A percentile compares a stretch with the other conserved stretches of the same genome.
Evolutionary conservation across 768 basidiomycete genomes (phyloP).

Genomic region (Tulasnella calospora): DNA sequence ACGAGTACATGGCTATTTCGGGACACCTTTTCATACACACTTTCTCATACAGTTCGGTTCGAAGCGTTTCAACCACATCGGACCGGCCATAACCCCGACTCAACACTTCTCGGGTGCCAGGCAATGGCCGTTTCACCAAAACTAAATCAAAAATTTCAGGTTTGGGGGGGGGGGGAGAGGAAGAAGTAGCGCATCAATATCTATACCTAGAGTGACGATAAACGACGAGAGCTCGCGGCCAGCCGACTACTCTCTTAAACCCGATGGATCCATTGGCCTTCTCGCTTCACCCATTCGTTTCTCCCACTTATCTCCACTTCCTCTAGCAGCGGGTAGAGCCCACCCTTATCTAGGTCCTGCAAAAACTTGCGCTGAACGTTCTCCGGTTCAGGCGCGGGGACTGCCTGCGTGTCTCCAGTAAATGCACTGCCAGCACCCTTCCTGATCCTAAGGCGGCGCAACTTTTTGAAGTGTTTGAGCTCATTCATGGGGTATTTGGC

Average conservation of each 20-base stretch:
- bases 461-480: not conserved
- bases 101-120: not conserved
- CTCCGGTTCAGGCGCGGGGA: not conserved
- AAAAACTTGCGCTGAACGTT: not conserved
- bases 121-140: not conserved
- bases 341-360: not conserved
- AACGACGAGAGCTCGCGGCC: not conserved
- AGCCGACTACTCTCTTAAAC: not conserved
- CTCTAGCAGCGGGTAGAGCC: not conserved
- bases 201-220: not conserved
- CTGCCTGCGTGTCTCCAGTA: not conserved
- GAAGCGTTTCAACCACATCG: too few relatives aligned
- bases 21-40: too few relatives aligned
- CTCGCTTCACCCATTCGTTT: not conserved
- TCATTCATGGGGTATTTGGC: not conserved
- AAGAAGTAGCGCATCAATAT: not conserved
- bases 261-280: not conserved
- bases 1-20: too few relatives aligned
- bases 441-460: not conserved
- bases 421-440: not conserved
- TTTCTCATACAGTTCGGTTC: too few relatives aligned
- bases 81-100: not conserved
- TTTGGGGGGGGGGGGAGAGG: not conserved
- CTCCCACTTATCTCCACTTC: not conserved
- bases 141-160: not conserved